A percentile compares a stretch with the other conserved stretches of the same genome.
Evolutionary conservation across 163 green algal genomes (phyloP).

Genomic region (Scenedesmus sp.): DNA sequence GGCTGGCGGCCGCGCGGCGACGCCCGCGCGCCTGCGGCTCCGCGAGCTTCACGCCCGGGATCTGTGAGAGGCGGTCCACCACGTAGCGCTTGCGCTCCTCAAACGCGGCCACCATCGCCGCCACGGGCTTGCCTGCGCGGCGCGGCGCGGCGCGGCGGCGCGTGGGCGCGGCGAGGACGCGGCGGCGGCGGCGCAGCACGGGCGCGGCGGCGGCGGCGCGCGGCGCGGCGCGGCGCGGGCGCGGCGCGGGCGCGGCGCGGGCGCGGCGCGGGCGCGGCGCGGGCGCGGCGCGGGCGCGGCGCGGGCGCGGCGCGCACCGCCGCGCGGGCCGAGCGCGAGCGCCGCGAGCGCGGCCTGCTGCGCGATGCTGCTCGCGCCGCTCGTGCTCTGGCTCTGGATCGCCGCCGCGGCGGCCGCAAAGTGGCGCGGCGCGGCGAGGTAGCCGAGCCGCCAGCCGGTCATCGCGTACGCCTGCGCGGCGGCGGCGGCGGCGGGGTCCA

Average conservation of each 20-base stretch:
- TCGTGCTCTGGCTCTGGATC: conserved; percentile 94
- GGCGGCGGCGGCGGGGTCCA: too few relatives aligned
- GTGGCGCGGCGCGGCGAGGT: conserved; percentile 89
- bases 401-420: conserved; percentile 84
- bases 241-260: too few relatives aligned
- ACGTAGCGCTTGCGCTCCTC: conserved; percentile 85
- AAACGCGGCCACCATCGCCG: conserved; percentile 88
- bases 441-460: conserved; percentile 98
- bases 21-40: conserved; percentile 50
- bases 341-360: conserved; percentile 94
- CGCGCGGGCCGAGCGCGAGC: conserved; percentile 80
- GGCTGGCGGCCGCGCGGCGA: neutral
- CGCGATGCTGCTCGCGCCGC: conserved; percentile 87
- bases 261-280: too few relatives aligned
- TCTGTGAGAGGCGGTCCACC: conserved; percentile 69
- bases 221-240: too few relatives aligned
- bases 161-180: neutral
- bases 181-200: too few relatives aligned
- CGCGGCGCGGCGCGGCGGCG: neutral
- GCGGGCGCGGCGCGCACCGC: conserved; percentile 79
- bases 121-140: conserved; percentile 1
- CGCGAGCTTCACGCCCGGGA: conserved; percentile 76
- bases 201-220: too few relatives aligned
- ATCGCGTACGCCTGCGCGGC: conserved; percentile 85
- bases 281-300: too few relatives aligned